Evolutionary conservation across 768 basidiomycete species (phyloP), one percentile per base, ranked within the genome.

Genomic region (Inosperma sp.): DNA sequence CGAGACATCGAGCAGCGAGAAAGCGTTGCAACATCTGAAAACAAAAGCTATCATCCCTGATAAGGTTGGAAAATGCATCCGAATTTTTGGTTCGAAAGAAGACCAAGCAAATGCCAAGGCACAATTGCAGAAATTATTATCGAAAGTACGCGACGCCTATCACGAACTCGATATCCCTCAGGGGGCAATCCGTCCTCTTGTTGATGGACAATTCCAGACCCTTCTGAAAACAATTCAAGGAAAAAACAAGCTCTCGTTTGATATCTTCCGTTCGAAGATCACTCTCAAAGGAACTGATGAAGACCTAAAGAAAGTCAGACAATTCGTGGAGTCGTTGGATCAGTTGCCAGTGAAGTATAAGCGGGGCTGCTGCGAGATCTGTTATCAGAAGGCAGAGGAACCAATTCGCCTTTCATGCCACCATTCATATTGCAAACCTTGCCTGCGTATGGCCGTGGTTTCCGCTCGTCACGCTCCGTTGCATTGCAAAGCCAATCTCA

Each of bases 381-480:
- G 77, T 53, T 67, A 68, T 33, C 65, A 65, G 26, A 54, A 49
- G n/a, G 60, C 72, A 10, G 56, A 56, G 13, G 58, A 68, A n/a
- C 59, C 69, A 2, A 57, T 72, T 56, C 61, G 58, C 48, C 57
- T 79, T 52, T 62, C 64, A 22, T 84, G 82, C 60, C 68, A 69
- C 14, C 81, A 84, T 60, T 55, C 57, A 19, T 82, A 82, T 59
- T 83, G 82, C 64, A 65, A 54, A 23, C 27, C 61, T 7, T 84
- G 82, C 61, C 65, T 83, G 44, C 66, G 71, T 53, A 67, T 73
- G 49, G 70, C 74, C 48, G 62, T 82, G 35, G 60, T 58, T 33
- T 63, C 67, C 4, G 58, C 64, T 3, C 56, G 65, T 13, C 61
- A 67, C 19, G 58, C 63, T 6, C 64, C 63, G 5, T 58, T 73